Evolutionary conservation across 225 moss, liverwort and hornwort species (phyloP).

Genomic region (Marchantia paleacea): DNA sequence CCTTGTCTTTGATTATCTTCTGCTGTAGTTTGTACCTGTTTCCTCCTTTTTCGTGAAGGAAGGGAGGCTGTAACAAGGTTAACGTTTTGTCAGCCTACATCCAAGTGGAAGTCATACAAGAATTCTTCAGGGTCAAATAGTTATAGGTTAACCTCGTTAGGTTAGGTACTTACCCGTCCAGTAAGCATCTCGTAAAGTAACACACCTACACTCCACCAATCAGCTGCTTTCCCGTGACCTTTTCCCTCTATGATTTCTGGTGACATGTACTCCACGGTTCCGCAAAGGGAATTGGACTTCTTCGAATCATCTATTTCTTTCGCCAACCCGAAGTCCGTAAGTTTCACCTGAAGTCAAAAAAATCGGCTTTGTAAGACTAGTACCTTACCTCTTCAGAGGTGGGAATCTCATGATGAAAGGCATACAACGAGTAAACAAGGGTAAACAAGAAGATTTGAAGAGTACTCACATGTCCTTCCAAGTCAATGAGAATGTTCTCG

Average conservation of each 20-base stretch:
- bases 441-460: background rate
- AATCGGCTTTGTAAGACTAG: background rate
- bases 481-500: conserved; percentile 95
- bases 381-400: background rate
- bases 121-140: background rate
- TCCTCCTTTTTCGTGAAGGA: conserved; percentile 49
- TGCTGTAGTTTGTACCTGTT: conserved; percentile 89
- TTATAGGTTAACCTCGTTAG: background rate
- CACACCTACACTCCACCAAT: conserved; percentile 99
- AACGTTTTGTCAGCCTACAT: background rate
- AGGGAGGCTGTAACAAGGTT: conserved; percentile 66
- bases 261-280: conserved; percentile 98
- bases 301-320: conserved; percentile 90
- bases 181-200: conserved; percentile 98
- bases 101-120: background rate
- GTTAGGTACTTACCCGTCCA: conserved; percentile 72
- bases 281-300: conserved; percentile 91
- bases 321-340: conserved; percentile 93
- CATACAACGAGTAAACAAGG: background rate
- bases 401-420: background rate
- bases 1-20: conserved; percentile 84
- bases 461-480: conserved; percentile 84
- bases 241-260: conserved; percentile 86
- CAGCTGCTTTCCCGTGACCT: conserved; percentile 88
- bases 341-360: conserved; percentile 59